These are phyloP conservation scores for Crucihimalaya himalaica DNA, from an alignment of 345 rosid species.

Conservation along the genomic window DNA sequence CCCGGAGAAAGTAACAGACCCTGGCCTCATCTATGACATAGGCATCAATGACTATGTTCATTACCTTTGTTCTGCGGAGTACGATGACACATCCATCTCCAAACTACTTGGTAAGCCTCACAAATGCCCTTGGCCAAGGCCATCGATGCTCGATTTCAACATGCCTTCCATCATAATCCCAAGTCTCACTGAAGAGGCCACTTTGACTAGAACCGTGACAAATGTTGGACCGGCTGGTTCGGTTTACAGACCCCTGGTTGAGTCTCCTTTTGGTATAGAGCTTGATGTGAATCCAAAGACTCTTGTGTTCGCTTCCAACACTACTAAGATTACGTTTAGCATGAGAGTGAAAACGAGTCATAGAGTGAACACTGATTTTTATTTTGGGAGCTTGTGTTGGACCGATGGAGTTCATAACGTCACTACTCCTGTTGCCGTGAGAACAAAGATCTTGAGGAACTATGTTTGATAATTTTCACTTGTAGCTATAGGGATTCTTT, in stretches of 20 bases:
- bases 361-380: slow-evolving; percentile 44
- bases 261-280: slow-evolving; percentile 41
- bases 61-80: slow-evolving; percentile 59
- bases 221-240: slow-evolving; percentile 39
- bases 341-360: slow-evolving; percentile 37
- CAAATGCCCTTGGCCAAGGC: slow-evolving; percentile 33
- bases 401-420: slow-evolving; percentile 46
- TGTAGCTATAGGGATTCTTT: neutral
- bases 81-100: slow-evolving; percentile 49
- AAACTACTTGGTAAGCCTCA: slow-evolving; percentile 31
- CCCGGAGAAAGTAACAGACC: slow-evolving; percentile 54
- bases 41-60: slow-evolving; percentile 49
- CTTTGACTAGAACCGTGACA: slow-evolving; percentile 30
- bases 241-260: slow-evolving; percentile 26
- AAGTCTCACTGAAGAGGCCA: slow-evolving; percentile 37
- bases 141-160: slow-evolving; percentile 44
- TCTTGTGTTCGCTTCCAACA: slow-evolving; percentile 33
- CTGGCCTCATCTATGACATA: slow-evolving; percentile 70
- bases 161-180: slow-evolving; percentile 61
- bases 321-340: slow-evolving; percentile 31
- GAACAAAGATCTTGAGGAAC: slow-evolving; percentile 41
- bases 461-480: slow-evolving; percentile 23
- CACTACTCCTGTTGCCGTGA: slow-evolving; percentile 49
- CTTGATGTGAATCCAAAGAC: slow-evolving; percentile 39
- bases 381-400: slow-evolving; percentile 55